Base-by-base conservation (phyloP, 148 eudicot genomes). In the Nepenthes gracilis region DNA sequence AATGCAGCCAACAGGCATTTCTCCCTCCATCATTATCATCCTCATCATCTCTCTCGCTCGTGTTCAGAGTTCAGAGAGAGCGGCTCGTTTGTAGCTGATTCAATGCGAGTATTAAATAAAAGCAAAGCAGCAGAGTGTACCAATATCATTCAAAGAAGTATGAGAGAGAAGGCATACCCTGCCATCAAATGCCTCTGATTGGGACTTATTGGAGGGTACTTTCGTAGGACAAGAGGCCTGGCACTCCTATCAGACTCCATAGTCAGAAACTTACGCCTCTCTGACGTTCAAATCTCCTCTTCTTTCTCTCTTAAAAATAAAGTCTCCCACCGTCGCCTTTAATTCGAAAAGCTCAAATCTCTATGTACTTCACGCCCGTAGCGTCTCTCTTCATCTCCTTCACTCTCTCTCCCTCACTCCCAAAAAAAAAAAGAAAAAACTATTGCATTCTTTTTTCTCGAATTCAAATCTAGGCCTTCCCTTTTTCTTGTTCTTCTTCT, bases 391-490 rank as follows among this genome's bases (percentile, higher is more conserved):
- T 63, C 58, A 56, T 47, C 70, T 60, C 69, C 70, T 43, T 43
- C 12, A 2, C 35, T 34, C 57, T 66, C 58, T 55, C 66, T 35
- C 4, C 36, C 36, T 57, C 63, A 55, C 75, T 51, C 74, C 43
- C 69, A 47, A 57, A 56, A 34, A 37, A 49, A 4, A 23, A 23
- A 23, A 23, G 23, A 23, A 23, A 23, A 23, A 23, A 23, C 23
- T 23, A 23, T 23, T 48, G 7, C 36, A 34, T 32, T 15, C 47
- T 35, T 5, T 33, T 49, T 55, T 63, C 60, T 59, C 55, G 48
- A 74, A 65, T 72, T 71, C 55, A 81, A 72, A 81, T 79, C 81
- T 76, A 73, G 86, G 86, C 79, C 78, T 81, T 67, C 45, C n/a
- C 32, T 15, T 43, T 61, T 66, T 53, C 36, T 47, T 9, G 15